Evolutionary conservation across 306 rosid species (phyloP), one percentile per base, ranked within the genome.

Genomic region (Vicia villosa): DNA sequence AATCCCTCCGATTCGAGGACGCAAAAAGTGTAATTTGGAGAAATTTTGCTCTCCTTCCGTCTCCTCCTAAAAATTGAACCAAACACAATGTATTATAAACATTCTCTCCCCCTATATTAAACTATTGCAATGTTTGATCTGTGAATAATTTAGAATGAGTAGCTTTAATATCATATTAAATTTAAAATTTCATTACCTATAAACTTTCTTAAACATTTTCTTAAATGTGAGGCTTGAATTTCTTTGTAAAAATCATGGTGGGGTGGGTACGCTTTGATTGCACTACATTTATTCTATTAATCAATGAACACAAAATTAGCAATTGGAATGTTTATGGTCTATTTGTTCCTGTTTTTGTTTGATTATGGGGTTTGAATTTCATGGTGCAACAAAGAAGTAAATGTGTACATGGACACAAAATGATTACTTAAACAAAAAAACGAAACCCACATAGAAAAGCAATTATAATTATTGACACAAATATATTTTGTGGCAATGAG

Each of bases 311-410:
- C 7, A 57, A 72, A 78, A 57, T 49, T 22, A 45, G 5, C 7
- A 46, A 21, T 56, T 13, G 28, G 68, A 73, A 73, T 74, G 56
- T 28, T 68, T 63, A 3, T 26, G 36, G 61, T 79, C 67, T 74
- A 30, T 58, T 71, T 46, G 50, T 70, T 20, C 67, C 7, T 16
- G 15, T 24, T 65, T 51, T 2, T 47, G 20, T 72, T 58, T 40
- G 60, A 46, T 79, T 54, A 32, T n/a, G 17, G 36, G 26, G 21
- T 17, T 59, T 32, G 30, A 59, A 15, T 17, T 50, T 22, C 41
- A 60, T 72, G 42, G 58, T 47, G 47, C 57, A 8, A 72, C 19
- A 58, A 26, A 72, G 70, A 56, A 65, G 15, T 40, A 19, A 9
- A 51, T 30, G 17, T 20, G 59, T 28, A 62, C 61, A 77, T 51